These are phyloP conservation scores for Scedosporium aurantiacum DNA, from an alignment of 2,329 filamentous ascomycete genomes.

Conservation along the genomic window DNA sequence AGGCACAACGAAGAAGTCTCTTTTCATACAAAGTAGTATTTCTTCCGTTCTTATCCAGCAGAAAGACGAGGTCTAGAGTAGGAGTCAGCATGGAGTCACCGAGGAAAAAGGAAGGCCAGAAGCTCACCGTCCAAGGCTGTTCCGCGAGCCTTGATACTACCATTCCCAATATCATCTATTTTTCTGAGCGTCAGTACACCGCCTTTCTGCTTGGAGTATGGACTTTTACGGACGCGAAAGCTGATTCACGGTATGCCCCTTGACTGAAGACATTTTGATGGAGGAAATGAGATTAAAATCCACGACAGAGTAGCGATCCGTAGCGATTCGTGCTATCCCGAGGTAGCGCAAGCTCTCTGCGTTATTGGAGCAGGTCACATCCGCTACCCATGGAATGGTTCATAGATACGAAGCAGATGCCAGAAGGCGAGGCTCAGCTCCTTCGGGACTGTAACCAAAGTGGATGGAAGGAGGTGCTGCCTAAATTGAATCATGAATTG, in stretches of 20 bases:
- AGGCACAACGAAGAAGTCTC: background rate
- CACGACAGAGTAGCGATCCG: background rate
- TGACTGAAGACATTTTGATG: background rate
- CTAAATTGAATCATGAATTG: background rate
- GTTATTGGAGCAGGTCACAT: too few species aligned
- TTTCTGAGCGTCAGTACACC: constrained; percentile 7
- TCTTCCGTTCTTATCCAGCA: constrained; percentile 24
- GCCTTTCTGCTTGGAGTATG: background rate
- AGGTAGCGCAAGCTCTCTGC: too few species aligned
- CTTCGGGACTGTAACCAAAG: too few species aligned
- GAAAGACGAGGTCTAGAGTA: constrained; percentile 22
- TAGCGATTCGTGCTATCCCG: background rate
- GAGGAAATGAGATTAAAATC: background rate
- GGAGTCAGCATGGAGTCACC: background rate
- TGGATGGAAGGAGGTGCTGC: background rate
- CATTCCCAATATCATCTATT: constrained; percentile 23
- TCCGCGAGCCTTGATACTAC: constrained; percentile 25
- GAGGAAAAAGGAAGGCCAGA: background rate
- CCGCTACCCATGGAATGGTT: background rate
- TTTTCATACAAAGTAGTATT: constrained; percentile 23
- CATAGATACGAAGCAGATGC: background rate
- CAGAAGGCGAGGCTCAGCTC: background rate
- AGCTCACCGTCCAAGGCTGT: constrained; percentile 29
- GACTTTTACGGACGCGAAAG: background rate
- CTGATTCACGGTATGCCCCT: background rate